phyloP scores from a whole-genome alignment of 495 filamentous ascomycete genomes.

The Tuber brumale region DNA sequence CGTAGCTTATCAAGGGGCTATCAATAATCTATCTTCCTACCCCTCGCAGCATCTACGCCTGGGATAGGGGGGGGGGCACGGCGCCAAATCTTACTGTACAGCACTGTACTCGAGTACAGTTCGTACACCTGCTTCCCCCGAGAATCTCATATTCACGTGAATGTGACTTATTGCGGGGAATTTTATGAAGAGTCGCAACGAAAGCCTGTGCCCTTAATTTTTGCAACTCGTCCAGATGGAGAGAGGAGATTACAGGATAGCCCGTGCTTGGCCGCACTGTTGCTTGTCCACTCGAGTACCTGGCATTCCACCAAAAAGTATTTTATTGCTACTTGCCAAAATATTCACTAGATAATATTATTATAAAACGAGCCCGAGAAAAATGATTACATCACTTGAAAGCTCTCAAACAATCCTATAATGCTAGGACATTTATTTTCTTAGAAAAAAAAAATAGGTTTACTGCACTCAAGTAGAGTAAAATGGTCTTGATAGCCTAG shows the following conservation, averaged over 20 bases:
- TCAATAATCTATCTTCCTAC: background rate
- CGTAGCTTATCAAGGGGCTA: background rate
- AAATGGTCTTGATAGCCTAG: background rate
- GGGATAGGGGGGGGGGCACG: too few species aligned
- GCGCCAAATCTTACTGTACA: background rate
- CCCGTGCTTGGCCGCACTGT: background rate
- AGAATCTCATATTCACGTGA: too few species aligned
- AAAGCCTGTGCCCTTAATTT: too few species aligned
- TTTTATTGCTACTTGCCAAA: background rate
- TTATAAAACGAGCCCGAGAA: background rate
- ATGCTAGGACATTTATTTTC: background rate
- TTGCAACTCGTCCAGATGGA: too few species aligned
- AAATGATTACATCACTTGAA: background rate
- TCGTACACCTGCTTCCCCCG: too few species aligned
- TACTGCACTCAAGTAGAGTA: too few species aligned
- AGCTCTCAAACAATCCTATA: background rate
- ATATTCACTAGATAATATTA: background rate
- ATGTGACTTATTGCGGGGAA: too few species aligned
- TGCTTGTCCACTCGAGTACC: background rate
- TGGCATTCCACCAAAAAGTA: background rate
- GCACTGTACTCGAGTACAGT: background rate
- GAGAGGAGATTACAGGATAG: too few species aligned
- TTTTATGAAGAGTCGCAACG: too few species aligned
- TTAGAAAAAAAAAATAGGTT: background rate
- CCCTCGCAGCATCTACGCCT: background rate